Percentiles rank a stretch among this genome's conserved stretches.
phyloP scores from a whole-genome alignment of 2,329 filamentous ascomycete species.

The Pyrenophora graminea region DNA sequence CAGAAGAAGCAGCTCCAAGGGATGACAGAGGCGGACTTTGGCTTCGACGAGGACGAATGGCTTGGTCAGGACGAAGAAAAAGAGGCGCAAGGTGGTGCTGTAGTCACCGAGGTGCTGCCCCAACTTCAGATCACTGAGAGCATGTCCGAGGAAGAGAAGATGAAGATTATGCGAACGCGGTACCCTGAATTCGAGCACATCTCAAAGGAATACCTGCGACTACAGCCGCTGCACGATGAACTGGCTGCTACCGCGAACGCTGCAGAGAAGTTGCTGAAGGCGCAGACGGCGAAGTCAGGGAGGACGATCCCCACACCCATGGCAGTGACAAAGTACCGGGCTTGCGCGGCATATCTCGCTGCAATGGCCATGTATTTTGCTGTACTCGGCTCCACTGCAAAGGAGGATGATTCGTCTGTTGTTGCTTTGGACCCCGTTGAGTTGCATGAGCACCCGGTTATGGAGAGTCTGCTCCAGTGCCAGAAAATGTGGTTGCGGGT shows the following conservation, averaged over 20 bases:
- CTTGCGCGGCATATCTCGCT: constrained; percentile 83
- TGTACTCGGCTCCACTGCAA: constrained; percentile 79
- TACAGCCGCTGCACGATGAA: constrained; percentile 66
- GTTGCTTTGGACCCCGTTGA: constrained; percentile 74
- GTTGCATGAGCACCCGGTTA: constrained; percentile 86
- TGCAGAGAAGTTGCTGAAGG: constrained; percentile 52
- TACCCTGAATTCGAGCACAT: constrained; percentile 94
- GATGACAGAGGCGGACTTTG: constrained; percentile 90
- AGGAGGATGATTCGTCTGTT: constrained; percentile 54
- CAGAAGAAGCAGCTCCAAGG: constrained; percentile 89
- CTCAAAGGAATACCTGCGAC: constrained; percentile 74
- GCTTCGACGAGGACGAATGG: constrained; percentile 91
- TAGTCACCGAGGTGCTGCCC: constrained; percentile 85
- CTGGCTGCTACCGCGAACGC: constrained; percentile 63
- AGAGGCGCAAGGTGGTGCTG: constrained; percentile 54
- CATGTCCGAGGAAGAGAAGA: constrained; percentile 74
- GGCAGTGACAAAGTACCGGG: constrained; percentile 69
- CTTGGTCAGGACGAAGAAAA: constrained; percentile 57
- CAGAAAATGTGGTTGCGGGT: constrained; percentile 79
- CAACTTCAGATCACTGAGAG: constrained; percentile 79
- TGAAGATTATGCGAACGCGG: constrained; percentile 74
- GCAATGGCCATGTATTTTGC: constrained; percentile 93
- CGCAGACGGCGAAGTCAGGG: constrained; percentile 30
- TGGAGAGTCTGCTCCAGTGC: constrained; percentile 80
- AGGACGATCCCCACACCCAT: constrained; percentile 32